Conservation (phyloP, 352 stramenopile genomes). For the Paralagenidium karlingii region DNA sequence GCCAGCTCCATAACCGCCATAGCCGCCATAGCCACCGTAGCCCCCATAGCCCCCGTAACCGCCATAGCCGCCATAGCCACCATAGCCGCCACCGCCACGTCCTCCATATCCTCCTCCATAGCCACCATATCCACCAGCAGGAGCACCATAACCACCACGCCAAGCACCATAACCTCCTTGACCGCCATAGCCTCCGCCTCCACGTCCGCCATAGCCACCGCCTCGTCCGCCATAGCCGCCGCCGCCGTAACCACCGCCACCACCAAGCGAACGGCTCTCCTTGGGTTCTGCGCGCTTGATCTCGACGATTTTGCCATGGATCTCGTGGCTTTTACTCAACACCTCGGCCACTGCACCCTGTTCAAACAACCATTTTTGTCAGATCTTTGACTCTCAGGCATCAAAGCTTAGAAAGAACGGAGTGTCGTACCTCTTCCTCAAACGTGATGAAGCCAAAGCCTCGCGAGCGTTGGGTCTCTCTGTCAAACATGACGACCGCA, state of each 20-base stretch:
- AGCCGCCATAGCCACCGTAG: constrained; percentile 16
- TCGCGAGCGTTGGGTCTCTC: constrained; percentile 81
- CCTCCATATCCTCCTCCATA: constrained; percentile 10
- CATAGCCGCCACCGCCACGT: constrained; percentile 12
- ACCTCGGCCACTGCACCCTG: constrained; percentile 78
- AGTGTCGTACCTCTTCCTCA: constrained; percentile 60
- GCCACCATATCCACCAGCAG: constrained; percentile 5
- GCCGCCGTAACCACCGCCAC: constrained; percentile 12
- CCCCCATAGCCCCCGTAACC: constrained; percentile 17
- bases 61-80: constrained; percentile 8
- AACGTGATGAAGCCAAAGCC: constrained; percentile 92
- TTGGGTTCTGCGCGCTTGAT: constrained; percentile 83
- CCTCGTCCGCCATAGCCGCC: constrained; percentile 9
- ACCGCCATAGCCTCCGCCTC: constrained; percentile 5
- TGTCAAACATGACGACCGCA: constrained; percentile 89
- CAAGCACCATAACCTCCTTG: constrained; percentile 8
- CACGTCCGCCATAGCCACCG: constrained; percentile 12
- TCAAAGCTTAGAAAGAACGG: neutral
- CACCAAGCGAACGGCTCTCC: constrained; percentile 29
- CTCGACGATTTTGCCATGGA: constrained; percentile 85
- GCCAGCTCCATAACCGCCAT: constrained; percentile 5
- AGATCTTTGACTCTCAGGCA: neutral
- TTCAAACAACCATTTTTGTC: neutral
- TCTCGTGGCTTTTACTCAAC: constrained; percentile 80
- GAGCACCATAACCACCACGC: constrained; percentile 9